Conservation (phyloP, 768 basidiomycete genomes). For the Phanerodontia chrysosporium region DNA sequence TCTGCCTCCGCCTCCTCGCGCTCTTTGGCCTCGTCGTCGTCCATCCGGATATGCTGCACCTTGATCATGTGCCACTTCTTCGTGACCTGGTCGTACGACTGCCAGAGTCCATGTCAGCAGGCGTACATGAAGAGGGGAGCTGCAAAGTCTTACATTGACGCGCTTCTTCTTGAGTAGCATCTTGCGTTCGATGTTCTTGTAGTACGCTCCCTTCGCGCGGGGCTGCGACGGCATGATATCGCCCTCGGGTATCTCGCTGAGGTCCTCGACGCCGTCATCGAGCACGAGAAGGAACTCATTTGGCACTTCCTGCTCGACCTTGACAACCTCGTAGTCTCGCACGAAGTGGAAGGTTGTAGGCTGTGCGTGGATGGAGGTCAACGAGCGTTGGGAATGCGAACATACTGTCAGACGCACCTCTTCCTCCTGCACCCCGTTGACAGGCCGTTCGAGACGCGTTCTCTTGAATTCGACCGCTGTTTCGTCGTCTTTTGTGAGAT, state of each 20-base stretch:
- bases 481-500: slow-evolving; percentile 74
- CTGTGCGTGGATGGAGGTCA: slow-evolving; percentile 28
- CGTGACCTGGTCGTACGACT: slow-evolving; percentile 69
- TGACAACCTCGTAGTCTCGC: slow-evolving; percentile 84
- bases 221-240: slow-evolving; percentile 23
- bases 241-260: slow-evolving; percentile 28
- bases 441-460: slow-evolving; percentile 40
- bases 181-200: slow-evolving; percentile 86
- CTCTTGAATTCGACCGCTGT: slow-evolving; percentile 64
- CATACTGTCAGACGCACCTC: slow-evolving; percentile 36
- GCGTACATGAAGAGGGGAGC: not conserved
- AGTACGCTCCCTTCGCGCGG: slow-evolving; percentile 66
- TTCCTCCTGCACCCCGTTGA: slow-evolving; percentile 48
- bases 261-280: slow-evolving; percentile 45
- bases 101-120: not conserved
- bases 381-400: not conserved
- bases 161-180: slow-evolving; percentile 85
- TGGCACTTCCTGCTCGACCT: slow-evolving; percentile 80
- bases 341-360: slow-evolving; percentile 71
- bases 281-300: slow-evolving; percentile 80
- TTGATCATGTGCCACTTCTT: slow-evolving; percentile 84
- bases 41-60: slow-evolving; percentile 66
- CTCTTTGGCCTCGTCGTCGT: slow-evolving; percentile 70
- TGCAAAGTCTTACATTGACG: slow-evolving; percentile 51
- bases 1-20: slow-evolving; percentile 76